Evolutionary conservation across 768 basidiomycete species (phyloP).

Genomic region (Leccinum obscurum): DNA sequence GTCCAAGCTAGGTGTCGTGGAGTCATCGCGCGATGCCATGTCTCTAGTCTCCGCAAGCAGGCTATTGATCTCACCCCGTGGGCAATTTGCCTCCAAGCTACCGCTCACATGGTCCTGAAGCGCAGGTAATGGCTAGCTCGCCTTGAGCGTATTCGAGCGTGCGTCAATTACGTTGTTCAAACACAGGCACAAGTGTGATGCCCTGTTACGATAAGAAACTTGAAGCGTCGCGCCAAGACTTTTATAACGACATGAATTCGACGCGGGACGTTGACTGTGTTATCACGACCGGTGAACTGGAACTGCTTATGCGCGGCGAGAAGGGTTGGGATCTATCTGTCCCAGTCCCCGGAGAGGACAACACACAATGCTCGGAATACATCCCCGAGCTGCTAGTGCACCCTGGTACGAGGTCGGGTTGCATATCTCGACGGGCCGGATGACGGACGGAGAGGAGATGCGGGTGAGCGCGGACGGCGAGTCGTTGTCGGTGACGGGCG

Average conservation of each 20-base stretch:
- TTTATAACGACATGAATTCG: constrained; percentile 76
- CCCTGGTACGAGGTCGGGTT: constrained; percentile 87
- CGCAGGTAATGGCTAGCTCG: constrained; percentile 54
- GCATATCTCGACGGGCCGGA: too few species aligned
- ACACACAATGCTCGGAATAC: constrained; percentile 12
- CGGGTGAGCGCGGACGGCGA: too few species aligned
- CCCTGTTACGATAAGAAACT: constrained; percentile 99
- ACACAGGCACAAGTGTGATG: constrained; percentile 93
- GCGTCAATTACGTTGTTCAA: constrained; percentile 51
- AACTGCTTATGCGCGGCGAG: constrained; percentile 72
- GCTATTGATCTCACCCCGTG: constrained; percentile 52
- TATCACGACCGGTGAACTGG: constrained; percentile 93
- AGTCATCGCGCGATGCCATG: constrained; percentile 49
- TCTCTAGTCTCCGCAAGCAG: constrained; percentile 44
- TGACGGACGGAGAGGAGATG: too few species aligned
- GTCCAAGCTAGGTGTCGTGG: constrained; percentile 70
- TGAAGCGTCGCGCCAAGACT: constrained; percentile 93
- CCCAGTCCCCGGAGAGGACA: constrained; percentile 55
- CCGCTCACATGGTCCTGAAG: constrained; percentile 57
- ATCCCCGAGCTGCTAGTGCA: constrained; percentile 78
- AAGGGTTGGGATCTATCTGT: constrained; percentile 74
- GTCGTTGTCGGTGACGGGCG: too few species aligned
- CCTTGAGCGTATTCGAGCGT: constrained; percentile 47
- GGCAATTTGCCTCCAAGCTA: constrained; percentile 67
- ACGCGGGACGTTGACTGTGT: constrained; percentile 97